phyloP scores from a whole-genome alignment of 2,329 filamentous ascomycete species.

The Periconia sp. region DNA sequence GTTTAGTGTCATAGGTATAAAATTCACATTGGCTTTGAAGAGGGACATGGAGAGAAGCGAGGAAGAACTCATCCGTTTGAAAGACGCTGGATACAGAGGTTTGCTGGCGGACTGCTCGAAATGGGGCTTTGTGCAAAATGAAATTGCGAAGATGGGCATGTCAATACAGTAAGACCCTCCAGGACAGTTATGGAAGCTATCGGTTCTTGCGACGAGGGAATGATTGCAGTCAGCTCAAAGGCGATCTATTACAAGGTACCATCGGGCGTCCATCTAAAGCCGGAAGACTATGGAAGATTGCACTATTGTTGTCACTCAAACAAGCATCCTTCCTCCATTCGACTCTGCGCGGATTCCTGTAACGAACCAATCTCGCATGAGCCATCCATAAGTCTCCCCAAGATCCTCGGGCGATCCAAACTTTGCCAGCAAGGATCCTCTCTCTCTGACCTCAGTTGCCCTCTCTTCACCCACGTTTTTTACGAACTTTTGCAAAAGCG shows the following conservation, averaged over 20 bases:
- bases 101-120: slow-evolving; percentile 35
- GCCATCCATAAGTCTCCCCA: slow-evolving; percentile 53
- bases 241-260: too few species aligned
- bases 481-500: slow-evolving; percentile 41
- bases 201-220: too few species aligned
- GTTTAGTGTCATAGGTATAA: slow-evolving; percentile 30
- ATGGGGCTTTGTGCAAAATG: slow-evolving; percentile 24
- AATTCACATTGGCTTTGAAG: slow-evolving; percentile 33
- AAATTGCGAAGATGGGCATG: slow-evolving; percentile 19
- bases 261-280: too few species aligned
- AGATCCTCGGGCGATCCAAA: slow-evolving; percentile 43
- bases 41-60: slow-evolving; percentile 23
- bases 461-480: slow-evolving; percentile 19
- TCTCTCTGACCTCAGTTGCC: slow-evolving; percentile 19
- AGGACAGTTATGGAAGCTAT: too few species aligned
- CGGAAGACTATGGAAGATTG: too few species aligned
- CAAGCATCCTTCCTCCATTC: slow-evolving; percentile 46
- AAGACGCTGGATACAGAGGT: slow-evolving; percentile 28
- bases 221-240: too few species aligned
- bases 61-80: slow-evolving; percentile 19
- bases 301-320: too few species aligned
- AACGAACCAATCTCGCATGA: slow-evolving; percentile 52
- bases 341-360: slow-evolving; percentile 42
- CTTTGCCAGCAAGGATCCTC: slow-evolving; percentile 25
- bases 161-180: slow-evolving; percentile 6